Conservation (phyloP, 2,329 filamentous ascomycete genomes). For the Rutstroemia sydowiana region DNA sequence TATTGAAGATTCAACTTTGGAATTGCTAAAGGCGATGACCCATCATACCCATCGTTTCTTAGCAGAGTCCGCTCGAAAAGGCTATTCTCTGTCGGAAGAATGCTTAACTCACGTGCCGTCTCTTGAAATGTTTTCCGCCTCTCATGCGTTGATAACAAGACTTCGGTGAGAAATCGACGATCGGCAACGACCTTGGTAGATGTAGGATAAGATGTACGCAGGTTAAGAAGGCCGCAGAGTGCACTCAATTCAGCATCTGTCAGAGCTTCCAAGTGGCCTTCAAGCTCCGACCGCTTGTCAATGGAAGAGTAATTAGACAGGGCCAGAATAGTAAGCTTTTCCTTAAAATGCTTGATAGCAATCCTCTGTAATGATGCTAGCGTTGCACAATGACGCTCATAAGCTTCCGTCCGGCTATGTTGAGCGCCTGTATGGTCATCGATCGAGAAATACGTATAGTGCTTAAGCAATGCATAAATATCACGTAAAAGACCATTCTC, state of each 20-base stretch:
- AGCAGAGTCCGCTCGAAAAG: conserved; percentile 75
- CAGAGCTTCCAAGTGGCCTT: conserved; percentile 64
- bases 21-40: conserved; percentile 77
- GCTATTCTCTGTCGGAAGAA: conserved; percentile 76
- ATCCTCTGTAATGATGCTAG: conserved; percentile 75
- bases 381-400: conserved; percentile 69
- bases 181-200: conserved; percentile 56
- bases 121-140: conserved; percentile 78
- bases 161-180: conserved; percentile 60
- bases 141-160: conserved; percentile 69
- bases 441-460: conserved; percentile 83
- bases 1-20: conserved; percentile 96
- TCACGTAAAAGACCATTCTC: conserved; percentile 74
- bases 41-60: conserved; percentile 80
- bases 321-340: conserved; percentile 84
- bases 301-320: conserved; percentile 89
- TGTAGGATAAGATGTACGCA: conserved; percentile 76
- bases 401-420: conserved; percentile 62
- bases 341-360: conserved; percentile 74
- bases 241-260: conserved; percentile 66
- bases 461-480: conserved; percentile 68
- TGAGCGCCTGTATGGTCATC: conserved; percentile 85
- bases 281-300: conserved; percentile 70
- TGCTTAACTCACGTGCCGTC: conserved; percentile 57
- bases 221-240: conserved; percentile 63